These are phyloP conservation scores for Papiliotrema nemorosa DNA, from an alignment of 1,284 basidiomycete species.

Conservation along the genomic window DNA sequence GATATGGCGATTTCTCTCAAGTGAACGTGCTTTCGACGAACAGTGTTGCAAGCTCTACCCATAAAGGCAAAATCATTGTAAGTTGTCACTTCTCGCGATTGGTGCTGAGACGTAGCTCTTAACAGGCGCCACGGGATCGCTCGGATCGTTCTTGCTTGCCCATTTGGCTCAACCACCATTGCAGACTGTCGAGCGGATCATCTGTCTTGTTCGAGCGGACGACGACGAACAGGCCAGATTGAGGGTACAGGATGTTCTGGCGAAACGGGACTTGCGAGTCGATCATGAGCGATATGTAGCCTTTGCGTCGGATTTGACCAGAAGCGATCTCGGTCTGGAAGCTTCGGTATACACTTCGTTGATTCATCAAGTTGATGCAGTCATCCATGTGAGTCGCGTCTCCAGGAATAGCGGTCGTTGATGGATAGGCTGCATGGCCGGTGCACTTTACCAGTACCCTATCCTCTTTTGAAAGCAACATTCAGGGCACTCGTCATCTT, in stretches of 20 bases:
- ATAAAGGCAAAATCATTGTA: slow-evolving; percentile 13
- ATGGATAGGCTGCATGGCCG: slow-evolving; percentile 43
- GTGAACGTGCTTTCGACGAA: background rate
- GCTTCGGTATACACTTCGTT: no score
- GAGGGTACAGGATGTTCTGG: slow-evolving; percentile 17
- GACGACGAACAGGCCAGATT: slow-evolving; percentile 20
- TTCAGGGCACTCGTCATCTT: slow-evolving; percentile 19
- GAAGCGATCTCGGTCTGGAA: no score
- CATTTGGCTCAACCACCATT: slow-evolving; percentile 14
- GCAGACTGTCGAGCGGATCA: slow-evolving; percentile 21
- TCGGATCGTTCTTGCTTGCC: slow-evolving; percentile 46
- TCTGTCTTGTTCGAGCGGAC: slow-evolving; percentile 46
- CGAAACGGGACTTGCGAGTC: slow-evolving; percentile 12
- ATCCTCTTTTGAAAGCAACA: slow-evolving; percentile 32
- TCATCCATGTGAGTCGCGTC: slow-evolving; percentile 6
- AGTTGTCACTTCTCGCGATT: slow-evolving; percentile 1
- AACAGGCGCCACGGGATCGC: slow-evolving; percentile 50
- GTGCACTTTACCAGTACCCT: slow-evolving; percentile 41
- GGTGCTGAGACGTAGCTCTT: slow-evolving; percentile 24
- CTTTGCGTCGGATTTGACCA: no score
- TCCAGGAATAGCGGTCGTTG: no score
- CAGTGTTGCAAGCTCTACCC: background rate
- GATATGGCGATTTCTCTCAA: slow-evolving; percentile 29
- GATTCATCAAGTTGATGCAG: background rate
- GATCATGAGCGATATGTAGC: no score